A percentile compares a stretch with the other conserved stretches of the same genome.
These are phyloP conservation scores for Eutrema japonicum DNA, from an alignment of 345 rosid genomes.

Conservation along the genomic window DNA sequence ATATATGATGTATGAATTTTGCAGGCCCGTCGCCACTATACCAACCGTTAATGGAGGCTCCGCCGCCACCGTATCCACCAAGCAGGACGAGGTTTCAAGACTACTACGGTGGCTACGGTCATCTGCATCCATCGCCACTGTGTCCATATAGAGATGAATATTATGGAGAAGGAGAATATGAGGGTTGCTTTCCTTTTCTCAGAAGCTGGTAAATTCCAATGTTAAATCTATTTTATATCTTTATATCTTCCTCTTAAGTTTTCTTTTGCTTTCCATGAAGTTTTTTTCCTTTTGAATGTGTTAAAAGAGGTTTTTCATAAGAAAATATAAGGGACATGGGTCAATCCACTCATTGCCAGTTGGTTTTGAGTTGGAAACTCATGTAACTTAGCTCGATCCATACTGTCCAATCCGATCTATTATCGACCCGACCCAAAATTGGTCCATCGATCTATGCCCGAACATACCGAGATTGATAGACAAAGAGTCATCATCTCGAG, in stretches of 20 bases:
- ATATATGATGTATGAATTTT: neutral
- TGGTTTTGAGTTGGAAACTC: too few species aligned
- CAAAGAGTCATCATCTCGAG: too few species aligned
- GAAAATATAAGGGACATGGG: too few species aligned
- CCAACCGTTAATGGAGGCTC: slow-evolving; percentile 35
- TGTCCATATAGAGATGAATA: slow-evolving; percentile 39
- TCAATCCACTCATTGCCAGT: too few species aligned
- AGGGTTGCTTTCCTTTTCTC: slow-evolving; percentile 33
- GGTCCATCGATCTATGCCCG: too few species aligned
- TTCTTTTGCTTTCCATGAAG: neutral
- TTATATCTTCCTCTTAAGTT: neutral
- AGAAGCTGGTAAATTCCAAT: slow-evolving; percentile 37
- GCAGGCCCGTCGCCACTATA: slow-evolving; percentile 30
- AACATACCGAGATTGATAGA: too few species aligned
- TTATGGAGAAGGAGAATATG: slow-evolving; percentile 40
- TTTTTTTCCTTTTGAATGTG: neutral
- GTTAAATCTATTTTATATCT: neutral
- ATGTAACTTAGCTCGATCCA: too few species aligned
- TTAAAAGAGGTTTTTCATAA: neutral
- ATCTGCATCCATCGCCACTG: slow-evolving; percentile 35
- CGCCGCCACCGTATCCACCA: slow-evolving; percentile 39
- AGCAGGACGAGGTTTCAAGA: slow-evolving; percentile 30
- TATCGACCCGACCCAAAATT: too few species aligned
- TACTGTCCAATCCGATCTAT: too few species aligned
- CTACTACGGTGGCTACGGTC: slow-evolving; percentile 32